Conservation (phyloP, 129 eudicot genomes). For the Flaveria sonorensis region DNA sequence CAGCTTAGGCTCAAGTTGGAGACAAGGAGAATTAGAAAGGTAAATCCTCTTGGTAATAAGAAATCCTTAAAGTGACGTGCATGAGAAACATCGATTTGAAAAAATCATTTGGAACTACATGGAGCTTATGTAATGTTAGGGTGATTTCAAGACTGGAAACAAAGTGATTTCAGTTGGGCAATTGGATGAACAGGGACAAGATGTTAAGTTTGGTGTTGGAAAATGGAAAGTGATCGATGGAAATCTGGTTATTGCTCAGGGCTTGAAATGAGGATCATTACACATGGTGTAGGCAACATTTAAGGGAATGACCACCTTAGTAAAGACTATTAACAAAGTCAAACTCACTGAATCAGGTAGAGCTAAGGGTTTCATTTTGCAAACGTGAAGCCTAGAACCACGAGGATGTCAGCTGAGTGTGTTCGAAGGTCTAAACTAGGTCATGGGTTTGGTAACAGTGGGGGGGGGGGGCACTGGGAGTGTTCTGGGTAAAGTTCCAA, state of each 20-base stretch:
- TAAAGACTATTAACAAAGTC: no score
- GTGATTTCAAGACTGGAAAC: neutral
- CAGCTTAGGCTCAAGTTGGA: no score
- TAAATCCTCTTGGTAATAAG: neutral
- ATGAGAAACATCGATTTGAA: neutral
- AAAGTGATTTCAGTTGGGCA: no score
- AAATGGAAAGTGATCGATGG: neutral
- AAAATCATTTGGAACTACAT: neutral
- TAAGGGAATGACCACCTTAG: neutral
- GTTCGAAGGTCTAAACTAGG: neutral
- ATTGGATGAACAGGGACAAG: neutral
- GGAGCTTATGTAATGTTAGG: neutral
- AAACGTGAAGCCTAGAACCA: no score
- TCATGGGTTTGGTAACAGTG: neutral
- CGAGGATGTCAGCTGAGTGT: no score
- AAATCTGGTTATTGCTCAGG: no score
- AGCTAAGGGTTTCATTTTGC: no score
- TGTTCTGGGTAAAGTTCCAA: neutral
- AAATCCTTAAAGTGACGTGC: neutral
- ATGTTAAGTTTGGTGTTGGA: neutral
- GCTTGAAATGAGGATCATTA: neutral
- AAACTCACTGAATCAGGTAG: no score
- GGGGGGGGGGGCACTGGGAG: neutral
- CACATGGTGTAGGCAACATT: neutral
- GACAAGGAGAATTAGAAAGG: no score